These are phyloP conservation scores for Myxozyma udenii DNA, from an alignment of 805 yeast genomes.

Conservation along the genomic window DNA sequence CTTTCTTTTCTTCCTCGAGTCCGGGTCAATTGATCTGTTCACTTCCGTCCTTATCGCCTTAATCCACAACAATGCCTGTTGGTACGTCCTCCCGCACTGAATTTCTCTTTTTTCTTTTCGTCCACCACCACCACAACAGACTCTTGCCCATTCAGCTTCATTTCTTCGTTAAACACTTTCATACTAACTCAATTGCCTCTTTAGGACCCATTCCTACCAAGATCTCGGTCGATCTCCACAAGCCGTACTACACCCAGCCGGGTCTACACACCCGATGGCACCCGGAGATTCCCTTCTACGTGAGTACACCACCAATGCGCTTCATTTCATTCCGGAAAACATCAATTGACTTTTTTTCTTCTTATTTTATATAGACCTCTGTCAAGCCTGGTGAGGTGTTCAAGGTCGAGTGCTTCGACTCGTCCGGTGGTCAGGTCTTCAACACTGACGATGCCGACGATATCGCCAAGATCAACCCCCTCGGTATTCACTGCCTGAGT, in stretches of 20 bases:
- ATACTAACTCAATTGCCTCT: slow-evolving; percentile 3
- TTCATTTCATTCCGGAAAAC: not conserved
- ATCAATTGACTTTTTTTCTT: not conserved
- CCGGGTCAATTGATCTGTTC: too few species aligned
- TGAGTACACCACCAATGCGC: not conserved
- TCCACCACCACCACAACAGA: too few species aligned
- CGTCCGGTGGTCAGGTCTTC: slow-evolving; percentile 54
- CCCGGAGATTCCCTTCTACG: slow-evolving; percentile 38
- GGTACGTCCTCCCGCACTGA: too few species aligned
- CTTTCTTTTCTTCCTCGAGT: too few species aligned
- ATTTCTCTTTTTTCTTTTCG: too few species aligned
- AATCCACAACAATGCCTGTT: too few species aligned
- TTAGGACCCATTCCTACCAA: slow-evolving; percentile 38
- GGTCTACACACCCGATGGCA: slow-evolving; percentile 55
- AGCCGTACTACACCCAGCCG: slow-evolving; percentile 48
- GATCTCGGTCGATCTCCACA: slow-evolving; percentile 45
- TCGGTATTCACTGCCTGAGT: slow-evolving; percentile 48
- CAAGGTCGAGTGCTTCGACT: slow-evolving; percentile 51
- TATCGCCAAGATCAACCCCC: slow-evolving; percentile 45
- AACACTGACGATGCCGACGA: slow-evolving; percentile 51
- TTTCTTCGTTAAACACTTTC: too few species aligned
- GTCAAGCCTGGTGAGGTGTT: slow-evolving; percentile 47
- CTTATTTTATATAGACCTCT: slow-evolving; percentile 22
- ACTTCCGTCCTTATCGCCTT: too few species aligned
- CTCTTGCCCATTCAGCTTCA: too few species aligned